These are phyloP conservation scores for Carex kokanica DNA, from an alignment of 176 grass and related monocot species.

Conservation along the genomic window DNA sequence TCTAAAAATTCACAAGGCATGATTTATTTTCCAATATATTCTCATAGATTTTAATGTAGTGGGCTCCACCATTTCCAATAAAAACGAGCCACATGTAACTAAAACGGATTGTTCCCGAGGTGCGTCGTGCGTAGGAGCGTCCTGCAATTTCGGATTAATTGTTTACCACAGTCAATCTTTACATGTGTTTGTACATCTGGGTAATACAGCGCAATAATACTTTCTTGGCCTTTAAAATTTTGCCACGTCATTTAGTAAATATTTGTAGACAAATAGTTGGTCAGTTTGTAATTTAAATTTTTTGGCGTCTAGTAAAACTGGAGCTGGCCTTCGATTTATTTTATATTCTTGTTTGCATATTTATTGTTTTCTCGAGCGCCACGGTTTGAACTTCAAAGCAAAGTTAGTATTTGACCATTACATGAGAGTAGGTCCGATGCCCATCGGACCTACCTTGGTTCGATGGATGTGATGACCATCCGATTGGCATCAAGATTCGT, in stretches of 20 bases:
- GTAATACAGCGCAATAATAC: not conserved
- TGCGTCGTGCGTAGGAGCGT: too few species aligned
- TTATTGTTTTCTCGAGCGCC: not conserved
- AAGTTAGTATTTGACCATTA: not conserved
- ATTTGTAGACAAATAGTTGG: not conserved
- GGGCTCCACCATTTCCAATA: not conserved
- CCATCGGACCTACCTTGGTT: too few species aligned
- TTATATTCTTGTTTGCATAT: not conserved
- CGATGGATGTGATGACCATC: too few species aligned
- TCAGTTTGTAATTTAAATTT: not conserved
- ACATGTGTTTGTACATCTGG: not conserved
- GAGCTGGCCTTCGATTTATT: not conserved
- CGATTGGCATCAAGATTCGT: too few species aligned
- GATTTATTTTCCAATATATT: constrained; percentile 9
- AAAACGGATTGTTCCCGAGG: not conserved
- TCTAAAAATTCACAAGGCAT: not conserved
- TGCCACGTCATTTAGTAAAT: not conserved
- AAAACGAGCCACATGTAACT: not conserved
- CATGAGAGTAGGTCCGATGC: too few species aligned
- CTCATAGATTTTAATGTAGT: constrained; percentile 3
- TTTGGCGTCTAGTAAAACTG: not conserved
- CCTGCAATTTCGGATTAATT: not conserved
- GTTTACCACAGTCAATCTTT: not conserved
- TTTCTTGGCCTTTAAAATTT: not conserved
- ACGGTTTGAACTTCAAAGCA: constrained; percentile 6